phyloP scores from a whole-genome alignment of 1,139 yeast species.

The Saccharomyces hybrid region DNA sequence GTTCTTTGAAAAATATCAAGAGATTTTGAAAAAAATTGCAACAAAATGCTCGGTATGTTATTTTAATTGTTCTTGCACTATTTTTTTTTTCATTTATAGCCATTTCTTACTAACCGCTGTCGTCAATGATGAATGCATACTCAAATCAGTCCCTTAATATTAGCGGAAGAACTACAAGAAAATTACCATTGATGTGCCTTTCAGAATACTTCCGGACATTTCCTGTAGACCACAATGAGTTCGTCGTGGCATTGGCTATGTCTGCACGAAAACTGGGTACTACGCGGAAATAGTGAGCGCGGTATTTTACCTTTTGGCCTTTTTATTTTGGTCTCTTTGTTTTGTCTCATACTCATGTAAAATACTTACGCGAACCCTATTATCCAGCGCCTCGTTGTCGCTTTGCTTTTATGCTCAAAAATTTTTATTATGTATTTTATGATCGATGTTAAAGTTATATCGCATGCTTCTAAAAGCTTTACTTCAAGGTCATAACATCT shows the following conservation, averaged over 20 bases:
- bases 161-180: constrained; percentile 28
- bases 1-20: constrained; percentile 7
- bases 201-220: constrained; percentile 24
- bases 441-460: neutral
- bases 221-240: constrained; percentile 22
- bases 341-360: neutral
- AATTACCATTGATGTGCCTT: constrained; percentile 25
- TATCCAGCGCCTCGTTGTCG: neutral
- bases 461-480: neutral
- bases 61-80: neutral
- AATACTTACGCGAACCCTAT: neutral
- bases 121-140: neutral
- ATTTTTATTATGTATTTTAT: neutral
- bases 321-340: neutral
- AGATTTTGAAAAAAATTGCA: constrained; percentile 15
- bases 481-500: neutral
- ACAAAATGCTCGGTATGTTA: constrained; percentile 25
- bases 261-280: constrained; percentile 9
- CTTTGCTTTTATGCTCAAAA: neutral
- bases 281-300: neutral
- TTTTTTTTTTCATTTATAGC: neutral
- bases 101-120: constrained; percentile 14
- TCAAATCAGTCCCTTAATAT: constrained; percentile 11
- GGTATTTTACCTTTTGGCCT: neutral
- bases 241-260: constrained; percentile 23